These are phyloP conservation scores for Coprinopsis marcescibilis DNA, from an alignment of 768 basidiomycete species.

Conservation along the genomic window DNA sequence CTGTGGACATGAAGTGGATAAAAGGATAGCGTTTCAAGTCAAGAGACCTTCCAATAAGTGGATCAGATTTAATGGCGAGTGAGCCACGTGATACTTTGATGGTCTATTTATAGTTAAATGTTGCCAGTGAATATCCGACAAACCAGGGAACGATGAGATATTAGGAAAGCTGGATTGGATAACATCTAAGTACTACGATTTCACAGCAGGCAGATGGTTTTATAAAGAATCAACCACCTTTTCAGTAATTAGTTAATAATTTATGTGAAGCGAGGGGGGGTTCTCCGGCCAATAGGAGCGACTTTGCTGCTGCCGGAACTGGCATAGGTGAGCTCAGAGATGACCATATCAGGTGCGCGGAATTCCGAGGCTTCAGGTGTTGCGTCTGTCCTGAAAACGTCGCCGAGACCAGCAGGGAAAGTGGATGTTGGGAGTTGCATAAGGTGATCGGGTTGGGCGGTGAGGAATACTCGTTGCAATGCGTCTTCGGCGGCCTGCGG, in stretches of 20 bases:
- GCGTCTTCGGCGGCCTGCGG: constrained; percentile 86
- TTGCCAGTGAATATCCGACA: not conserved
- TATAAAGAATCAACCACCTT: too few species aligned
- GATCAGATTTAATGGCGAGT: too few species aligned
- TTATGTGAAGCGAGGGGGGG: constrained; percentile 1
- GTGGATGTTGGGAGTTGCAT: constrained; percentile 71
- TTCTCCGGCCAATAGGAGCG: constrained; percentile 6
- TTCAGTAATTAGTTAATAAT: not conserved
- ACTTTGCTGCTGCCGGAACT: constrained; percentile 56
- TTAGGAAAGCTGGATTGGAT: not conserved
- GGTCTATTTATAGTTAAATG: too few species aligned
- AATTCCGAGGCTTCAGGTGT: constrained; percentile 37
- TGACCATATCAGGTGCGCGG: constrained; percentile 46
- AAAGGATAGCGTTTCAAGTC: not conserved
- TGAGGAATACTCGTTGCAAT: constrained; percentile 76
- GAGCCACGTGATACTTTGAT: not conserved
- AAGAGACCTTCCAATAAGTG: too few species aligned
- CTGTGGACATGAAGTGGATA: not conserved
- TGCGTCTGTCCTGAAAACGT: constrained; percentile 42
- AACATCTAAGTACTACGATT: constrained; percentile 65
- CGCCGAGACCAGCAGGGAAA: constrained; percentile 52
- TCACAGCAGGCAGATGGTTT: too few species aligned
- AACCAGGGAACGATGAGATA: not conserved
- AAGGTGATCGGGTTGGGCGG: constrained; percentile 62
- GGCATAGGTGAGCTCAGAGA: constrained; percentile 62